Evolutionary conservation across 2,329 filamentous ascomycete genomes (phyloP), one percentile per base, ranked within the genome.

Genomic region (Fusarium udum): DNA sequence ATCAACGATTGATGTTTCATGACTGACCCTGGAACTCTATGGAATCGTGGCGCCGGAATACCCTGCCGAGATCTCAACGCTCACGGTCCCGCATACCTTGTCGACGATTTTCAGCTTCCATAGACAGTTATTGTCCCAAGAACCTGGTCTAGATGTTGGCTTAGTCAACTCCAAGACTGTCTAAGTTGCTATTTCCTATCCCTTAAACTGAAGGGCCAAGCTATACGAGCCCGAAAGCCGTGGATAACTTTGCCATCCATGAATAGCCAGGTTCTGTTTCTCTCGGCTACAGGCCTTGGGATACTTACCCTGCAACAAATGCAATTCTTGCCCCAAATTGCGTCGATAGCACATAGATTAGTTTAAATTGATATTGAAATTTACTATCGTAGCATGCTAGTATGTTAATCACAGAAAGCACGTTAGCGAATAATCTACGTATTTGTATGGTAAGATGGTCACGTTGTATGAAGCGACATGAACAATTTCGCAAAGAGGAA

Each of bases 21-120:
- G 52, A 48, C 32, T 24, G 49, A 43, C 32, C 42, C 40, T 57
- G 60, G 64, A 66, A 53, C 39, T 59, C 42, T 52, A 20, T 70
- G 67, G 64, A 64, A 73, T 59, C 55, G 72, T 74, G 72, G 72
- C 69, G 65, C 48, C 45, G 59, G 60, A 49, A 46, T 61, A 7
- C 22, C 16, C 43, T 69, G 42, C 69, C 69, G 70, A 73, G 55
- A 58, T 72, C 71, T 61, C 51, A 62, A 57, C 55, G 48, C 48
- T 56, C 51, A 61, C 55, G 34, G 26, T 66, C 34, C 71, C 66
- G 66, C 66, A 73, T 71, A 32, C 61, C 58, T 22, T 28, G 59
- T 56, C 39, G 16, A 61, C 3, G 28, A 43, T 66, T 69, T 70
- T 73, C 72, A 75, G 72, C 72, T 74, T 36, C 6, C n/a, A 46